Conservation (phyloP, 2,329 filamentous ascomycete species). For the Aspergillus sp. region DNA sequence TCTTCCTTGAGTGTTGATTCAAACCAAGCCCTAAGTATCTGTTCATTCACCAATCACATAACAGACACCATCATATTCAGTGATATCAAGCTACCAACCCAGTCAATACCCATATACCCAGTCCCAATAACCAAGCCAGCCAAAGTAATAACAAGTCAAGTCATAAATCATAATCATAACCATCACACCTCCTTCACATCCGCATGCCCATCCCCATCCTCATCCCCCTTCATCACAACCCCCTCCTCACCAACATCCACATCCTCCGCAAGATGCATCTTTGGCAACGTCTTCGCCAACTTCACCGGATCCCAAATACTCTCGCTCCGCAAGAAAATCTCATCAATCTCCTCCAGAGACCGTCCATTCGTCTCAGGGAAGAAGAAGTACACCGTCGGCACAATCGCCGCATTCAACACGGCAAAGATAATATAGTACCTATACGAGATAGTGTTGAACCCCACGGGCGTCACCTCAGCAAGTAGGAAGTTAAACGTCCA, state of each 20-base stretch:
- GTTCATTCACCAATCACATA: no score
- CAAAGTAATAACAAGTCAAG: background rate
- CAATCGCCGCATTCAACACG: constrained; percentile 37
- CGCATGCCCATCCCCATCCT: no score
- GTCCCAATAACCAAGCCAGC: no score
- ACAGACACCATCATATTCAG: no score
- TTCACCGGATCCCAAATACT: background rate
- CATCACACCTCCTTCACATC: background rate
- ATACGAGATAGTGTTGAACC: constrained; percentile 49
- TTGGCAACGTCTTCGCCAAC: constrained; percentile 21
- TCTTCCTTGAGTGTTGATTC: no score
- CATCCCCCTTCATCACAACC: background rate
- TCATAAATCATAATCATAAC: background rate
- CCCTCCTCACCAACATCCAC: background rate
- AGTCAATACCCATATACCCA: no score
- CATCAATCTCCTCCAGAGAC: constrained; percentile 41
- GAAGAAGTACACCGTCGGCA: constrained; percentile 37
- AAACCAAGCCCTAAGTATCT: no score
- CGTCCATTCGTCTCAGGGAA: constrained; percentile 42
- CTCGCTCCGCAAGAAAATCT: constrained; percentile 33
- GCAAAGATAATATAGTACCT: constrained; percentile 48
- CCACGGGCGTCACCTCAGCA: constrained; percentile 39
- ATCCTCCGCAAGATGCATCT: constrained; percentile 17
- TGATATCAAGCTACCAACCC: no score
- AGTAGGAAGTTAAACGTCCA: constrained; percentile 42